Evolutionary conservation across 192 early-diverging fungal species (phyloP).

Genomic region (Podila horticola): DNA sequence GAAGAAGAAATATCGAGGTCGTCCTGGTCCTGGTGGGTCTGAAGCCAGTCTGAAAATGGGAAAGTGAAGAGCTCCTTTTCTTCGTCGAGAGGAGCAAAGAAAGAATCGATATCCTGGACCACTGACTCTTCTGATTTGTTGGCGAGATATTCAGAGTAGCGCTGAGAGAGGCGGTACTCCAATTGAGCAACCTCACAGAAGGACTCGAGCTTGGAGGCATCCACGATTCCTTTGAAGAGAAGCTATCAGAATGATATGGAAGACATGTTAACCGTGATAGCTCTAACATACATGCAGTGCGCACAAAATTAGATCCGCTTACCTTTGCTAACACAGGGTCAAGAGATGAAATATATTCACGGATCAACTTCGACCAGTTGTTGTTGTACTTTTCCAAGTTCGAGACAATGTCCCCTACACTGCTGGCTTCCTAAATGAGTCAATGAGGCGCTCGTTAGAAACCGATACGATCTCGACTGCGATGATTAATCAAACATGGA

Average conservation of each 20-base stretch:
- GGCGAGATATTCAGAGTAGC: conserved; percentile 10
- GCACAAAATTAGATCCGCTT: not conserved
- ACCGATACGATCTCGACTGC: too few relatives aligned
- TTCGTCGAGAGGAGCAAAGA: conserved; percentile 25
- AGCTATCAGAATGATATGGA: conserved; percentile 8
- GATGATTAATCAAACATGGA: not conserved
- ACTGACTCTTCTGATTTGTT: not conserved
- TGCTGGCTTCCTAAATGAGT: conserved; percentile 28
- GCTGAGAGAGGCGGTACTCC: conserved; percentile 21
- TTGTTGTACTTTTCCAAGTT: conserved; percentile 47
- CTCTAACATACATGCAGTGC: too few relatives aligned
- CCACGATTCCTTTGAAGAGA: conserved; percentile 19
- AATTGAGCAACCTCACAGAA: conserved; percentile 24
- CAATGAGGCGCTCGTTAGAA: too few relatives aligned
- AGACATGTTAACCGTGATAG: not conserved
- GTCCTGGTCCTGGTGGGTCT: conserved; percentile 12
- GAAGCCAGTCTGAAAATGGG: conserved; percentile 22
- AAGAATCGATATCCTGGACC: not conserved
- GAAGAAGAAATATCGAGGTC: not conserved
- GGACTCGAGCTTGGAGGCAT: conserved; percentile 11
- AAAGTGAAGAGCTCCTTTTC: conserved; percentile 26
- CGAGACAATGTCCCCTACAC: conserved; percentile 34
- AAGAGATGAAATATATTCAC: conserved; percentile 45
- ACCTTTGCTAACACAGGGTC: conserved; percentile 52
- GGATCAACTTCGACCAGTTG: conserved; percentile 54